Percentiles rank a stretch among this genome's conserved stretches.
These are phyloP conservation scores for Wickerhamiella kazuoi DNA, from an alignment of 805 yeast species.

Conservation along the genomic window DNA sequence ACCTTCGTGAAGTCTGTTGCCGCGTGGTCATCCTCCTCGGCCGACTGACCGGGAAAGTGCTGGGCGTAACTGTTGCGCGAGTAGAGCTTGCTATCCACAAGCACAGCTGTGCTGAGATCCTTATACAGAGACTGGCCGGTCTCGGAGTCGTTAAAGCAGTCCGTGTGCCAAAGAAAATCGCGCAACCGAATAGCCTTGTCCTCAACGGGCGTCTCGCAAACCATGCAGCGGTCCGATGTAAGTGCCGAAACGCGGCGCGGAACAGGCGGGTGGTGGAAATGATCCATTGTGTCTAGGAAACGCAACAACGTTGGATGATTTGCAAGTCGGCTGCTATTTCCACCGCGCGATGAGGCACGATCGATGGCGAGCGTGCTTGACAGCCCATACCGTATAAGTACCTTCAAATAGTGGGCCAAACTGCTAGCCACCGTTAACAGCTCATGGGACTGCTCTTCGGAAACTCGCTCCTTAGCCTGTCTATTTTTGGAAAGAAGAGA, in stretches of 20 bases:
- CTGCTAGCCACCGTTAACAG: conserved; percentile 72
- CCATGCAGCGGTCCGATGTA: conserved; percentile 57
- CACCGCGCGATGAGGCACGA: conserved; percentile 1
- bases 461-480: conserved; percentile 10
- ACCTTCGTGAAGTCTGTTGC: conserved; percentile 34
- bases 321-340: background rate
- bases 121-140: conserved; percentile 35
- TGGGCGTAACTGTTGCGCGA: background rate
- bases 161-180: conserved; percentile 63
- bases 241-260: conserved; percentile 15
- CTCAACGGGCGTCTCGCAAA: conserved; percentile 64
- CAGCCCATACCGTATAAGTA: conserved; percentile 65
- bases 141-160: conserved; percentile 49
- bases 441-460: conserved; percentile 17
- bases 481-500: conserved; percentile 56
- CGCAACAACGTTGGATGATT: conserved; percentile 2
- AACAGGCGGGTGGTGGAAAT: conserved; percentile 17
- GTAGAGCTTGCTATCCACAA: background rate
- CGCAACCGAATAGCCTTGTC: conserved; percentile 50
- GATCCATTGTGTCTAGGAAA: background rate
- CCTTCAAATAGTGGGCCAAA: conserved; percentile 78
- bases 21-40: conserved; percentile 8
- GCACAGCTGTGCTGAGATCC: conserved; percentile 24
- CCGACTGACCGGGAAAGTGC: background rate
- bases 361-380: conserved; percentile 57